Percentiles rank a stretch among this genome's conserved stretches.
Evolutionary conservation across 352 stramenopile species (phyloP).

Genomic region (Globisporangium ultimum): DNA sequence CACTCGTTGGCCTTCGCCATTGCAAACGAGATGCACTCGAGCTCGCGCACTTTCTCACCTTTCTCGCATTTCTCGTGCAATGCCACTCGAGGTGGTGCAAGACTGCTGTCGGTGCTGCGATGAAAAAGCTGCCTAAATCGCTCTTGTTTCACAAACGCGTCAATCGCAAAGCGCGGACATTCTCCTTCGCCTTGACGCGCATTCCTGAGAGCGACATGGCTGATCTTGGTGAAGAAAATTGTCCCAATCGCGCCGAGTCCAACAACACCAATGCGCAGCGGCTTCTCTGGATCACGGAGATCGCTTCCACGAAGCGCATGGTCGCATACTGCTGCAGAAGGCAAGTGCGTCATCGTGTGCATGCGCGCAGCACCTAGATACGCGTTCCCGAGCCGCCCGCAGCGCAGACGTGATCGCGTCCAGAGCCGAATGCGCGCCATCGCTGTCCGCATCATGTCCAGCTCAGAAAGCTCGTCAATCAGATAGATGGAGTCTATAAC

Average conservation of each 20-base stretch:
- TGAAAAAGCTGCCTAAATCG: constrained; percentile 28
- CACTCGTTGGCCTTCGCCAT: background rate
- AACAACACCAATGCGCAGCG: constrained; percentile 50
- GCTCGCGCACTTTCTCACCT: constrained; percentile 5
- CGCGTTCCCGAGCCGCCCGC: too few relatives aligned
- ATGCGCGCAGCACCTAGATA: too few relatives aligned
- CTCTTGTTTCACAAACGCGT: constrained; percentile 47
- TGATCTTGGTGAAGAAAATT: constrained; percentile 65
- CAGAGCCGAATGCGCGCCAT: too few relatives aligned
- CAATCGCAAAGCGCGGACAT: constrained; percentile 17
- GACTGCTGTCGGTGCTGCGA: background rate
- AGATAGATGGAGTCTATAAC: too few relatives aligned
- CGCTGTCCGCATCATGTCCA: too few relatives aligned
- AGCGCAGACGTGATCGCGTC: too few relatives aligned
- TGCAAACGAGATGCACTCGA: background rate
- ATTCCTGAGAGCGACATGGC: constrained; percentile 18
- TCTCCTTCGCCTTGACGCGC: background rate
- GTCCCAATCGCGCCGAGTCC: constrained; percentile 70
- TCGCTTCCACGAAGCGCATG: too few relatives aligned
- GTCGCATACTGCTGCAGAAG: too few relatives aligned
- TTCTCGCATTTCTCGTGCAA: constrained; percentile 2
- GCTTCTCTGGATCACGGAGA: background rate
- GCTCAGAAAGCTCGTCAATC: too few relatives aligned
- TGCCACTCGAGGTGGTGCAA: constrained; percentile 8
- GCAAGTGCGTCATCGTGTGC: too few relatives aligned